These are phyloP conservation scores for Blastomyces emzantsi DNA, from an alignment of 2,329 filamentous ascomycete species.

Conservation along the genomic window DNA sequence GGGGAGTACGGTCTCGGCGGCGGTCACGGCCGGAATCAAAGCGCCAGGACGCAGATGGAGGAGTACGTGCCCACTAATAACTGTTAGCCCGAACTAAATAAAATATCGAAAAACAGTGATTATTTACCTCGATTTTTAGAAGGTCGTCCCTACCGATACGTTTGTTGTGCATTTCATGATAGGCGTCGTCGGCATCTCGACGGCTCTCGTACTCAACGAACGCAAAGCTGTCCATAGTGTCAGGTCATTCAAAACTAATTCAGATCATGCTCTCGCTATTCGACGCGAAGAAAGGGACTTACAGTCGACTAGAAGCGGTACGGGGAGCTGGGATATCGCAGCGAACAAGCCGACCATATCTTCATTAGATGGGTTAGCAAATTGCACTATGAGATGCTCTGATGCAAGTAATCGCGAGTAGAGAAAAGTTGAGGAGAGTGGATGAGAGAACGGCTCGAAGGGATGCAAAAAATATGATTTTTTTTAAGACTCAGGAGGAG, in stretches of 20 bases:
- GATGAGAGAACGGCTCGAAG: constrained; percentile 5
- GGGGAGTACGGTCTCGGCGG: constrained; percentile 59
- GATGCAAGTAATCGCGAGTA: neutral
- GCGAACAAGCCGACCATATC: constrained; percentile 94
- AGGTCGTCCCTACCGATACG: constrained; percentile 91
- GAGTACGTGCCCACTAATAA: constrained; percentile 91
- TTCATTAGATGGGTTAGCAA: constrained; percentile 41
- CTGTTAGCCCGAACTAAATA: constrained; percentile 16
- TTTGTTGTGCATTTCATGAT: constrained; percentile 99
- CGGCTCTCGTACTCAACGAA: constrained; percentile 99
- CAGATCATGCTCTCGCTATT: neutral
- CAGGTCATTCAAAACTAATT: constrained; percentile 24
- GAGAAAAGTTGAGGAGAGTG: constrained; percentile 3
- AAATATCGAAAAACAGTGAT: neutral
- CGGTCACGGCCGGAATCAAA: constrained; percentile 85
- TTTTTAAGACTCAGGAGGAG: constrained; percentile 7
- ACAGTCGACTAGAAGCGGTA: constrained; percentile 91
- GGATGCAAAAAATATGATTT: constrained; percentile 3
- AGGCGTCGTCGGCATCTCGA: constrained; percentile 96
- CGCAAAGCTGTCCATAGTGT: constrained; percentile 57
- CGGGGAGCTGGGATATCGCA: constrained; percentile 97
- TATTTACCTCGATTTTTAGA: constrained; percentile 87
- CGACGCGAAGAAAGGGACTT: constrained; percentile 41
- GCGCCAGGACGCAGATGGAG: constrained; percentile 95
- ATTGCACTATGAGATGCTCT: neutral